Conservation (phyloP, 345 rosid species). For the Lepidium africanum region DNA sequence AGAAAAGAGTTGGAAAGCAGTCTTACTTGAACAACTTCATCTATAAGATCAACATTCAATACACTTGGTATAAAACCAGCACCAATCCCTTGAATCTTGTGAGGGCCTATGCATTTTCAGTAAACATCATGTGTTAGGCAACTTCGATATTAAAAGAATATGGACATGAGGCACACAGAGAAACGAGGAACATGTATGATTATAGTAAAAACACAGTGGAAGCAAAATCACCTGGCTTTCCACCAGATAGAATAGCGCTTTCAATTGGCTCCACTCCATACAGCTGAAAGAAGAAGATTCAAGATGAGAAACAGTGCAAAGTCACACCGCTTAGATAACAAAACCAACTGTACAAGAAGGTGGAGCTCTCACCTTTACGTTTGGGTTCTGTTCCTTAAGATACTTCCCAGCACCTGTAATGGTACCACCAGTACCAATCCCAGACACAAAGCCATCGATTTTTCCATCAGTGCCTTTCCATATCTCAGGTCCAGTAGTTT, state of each 20-base stretch:
- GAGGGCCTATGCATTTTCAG: conserved; percentile 53
- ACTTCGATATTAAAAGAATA: not conserved
- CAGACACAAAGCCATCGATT: conserved; percentile 80
- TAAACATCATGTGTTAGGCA: conserved; percentile 10
- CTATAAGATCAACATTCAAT: conserved; percentile 56
- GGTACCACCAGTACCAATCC: conserved; percentile 96
- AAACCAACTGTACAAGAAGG: not conserved
- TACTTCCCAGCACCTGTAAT: conserved; percentile 81
- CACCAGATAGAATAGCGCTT: conserved; percentile 75
- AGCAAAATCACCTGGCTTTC: conserved; percentile 65
- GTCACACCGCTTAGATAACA: not conserved
- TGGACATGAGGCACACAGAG: not conserved
- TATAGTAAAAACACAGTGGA: not conserved
- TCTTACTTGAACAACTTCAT: conserved; percentile 83
- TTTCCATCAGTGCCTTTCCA: conserved; percentile 83
- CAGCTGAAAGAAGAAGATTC: conserved; percentile 35
- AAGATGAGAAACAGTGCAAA: conserved; percentile 11
- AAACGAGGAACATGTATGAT: not conserved
- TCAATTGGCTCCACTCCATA: conserved; percentile 84
- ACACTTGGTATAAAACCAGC: conserved; percentile 90
- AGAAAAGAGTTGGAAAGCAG: not conserved
- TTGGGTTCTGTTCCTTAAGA: conserved; percentile 71
- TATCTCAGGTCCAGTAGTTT: conserved; percentile 92
- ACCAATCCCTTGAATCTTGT: conserved; percentile 95
- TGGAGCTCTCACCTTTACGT: conserved; percentile 50